Conservation (phyloP, 2,329 filamentous ascomycete genomes). For the Polytolypa hystricis region DNA sequence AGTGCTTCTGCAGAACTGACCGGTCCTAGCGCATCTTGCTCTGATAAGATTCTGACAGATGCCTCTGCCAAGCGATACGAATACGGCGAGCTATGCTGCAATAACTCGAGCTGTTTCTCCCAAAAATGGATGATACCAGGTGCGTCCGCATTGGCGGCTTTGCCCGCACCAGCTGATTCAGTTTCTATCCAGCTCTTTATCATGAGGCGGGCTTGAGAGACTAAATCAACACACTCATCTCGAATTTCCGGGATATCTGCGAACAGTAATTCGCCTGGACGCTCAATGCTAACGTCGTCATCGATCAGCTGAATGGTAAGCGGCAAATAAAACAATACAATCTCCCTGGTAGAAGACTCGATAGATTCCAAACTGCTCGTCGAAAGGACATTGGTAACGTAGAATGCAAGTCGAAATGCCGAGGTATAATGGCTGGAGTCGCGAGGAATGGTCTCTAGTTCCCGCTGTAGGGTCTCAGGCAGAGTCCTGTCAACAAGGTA, state of each 20-base stretch:
- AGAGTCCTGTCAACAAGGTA: constrained; percentile 44
- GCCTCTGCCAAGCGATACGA: constrained; percentile 31
- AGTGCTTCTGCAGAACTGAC: constrained; percentile 22
- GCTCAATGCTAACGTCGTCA: constrained; percentile 48
- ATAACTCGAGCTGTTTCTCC: constrained; percentile 23
- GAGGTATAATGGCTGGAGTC: constrained; percentile 62
- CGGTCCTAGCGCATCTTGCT: constrained; percentile 16
- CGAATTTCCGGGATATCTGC: constrained; percentile 38
- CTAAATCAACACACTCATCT: constrained; percentile 41
- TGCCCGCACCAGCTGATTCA: neutral
- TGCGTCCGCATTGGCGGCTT: neutral
- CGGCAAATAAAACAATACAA: constrained; percentile 41
- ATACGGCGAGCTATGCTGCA: constrained; percentile 21
- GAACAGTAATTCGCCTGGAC: constrained; percentile 44
- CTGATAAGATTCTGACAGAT: constrained; percentile 30
- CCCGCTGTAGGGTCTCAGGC: constrained; percentile 16
- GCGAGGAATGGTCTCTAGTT: constrained; percentile 32
- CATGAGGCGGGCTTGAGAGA: constrained; percentile 40
- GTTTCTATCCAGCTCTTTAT: constrained; percentile 34
- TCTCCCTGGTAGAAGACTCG: constrained; percentile 22
- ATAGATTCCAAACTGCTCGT: constrained; percentile 25
- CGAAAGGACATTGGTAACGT: constrained; percentile 50
- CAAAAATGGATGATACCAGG: constrained; percentile 21
- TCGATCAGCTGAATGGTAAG: constrained; percentile 47
- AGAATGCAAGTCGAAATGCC: constrained; percentile 64